phyloP scores from a whole-genome alignment of 208 protist species.

The Endotrypanum monterogeii region DNA sequence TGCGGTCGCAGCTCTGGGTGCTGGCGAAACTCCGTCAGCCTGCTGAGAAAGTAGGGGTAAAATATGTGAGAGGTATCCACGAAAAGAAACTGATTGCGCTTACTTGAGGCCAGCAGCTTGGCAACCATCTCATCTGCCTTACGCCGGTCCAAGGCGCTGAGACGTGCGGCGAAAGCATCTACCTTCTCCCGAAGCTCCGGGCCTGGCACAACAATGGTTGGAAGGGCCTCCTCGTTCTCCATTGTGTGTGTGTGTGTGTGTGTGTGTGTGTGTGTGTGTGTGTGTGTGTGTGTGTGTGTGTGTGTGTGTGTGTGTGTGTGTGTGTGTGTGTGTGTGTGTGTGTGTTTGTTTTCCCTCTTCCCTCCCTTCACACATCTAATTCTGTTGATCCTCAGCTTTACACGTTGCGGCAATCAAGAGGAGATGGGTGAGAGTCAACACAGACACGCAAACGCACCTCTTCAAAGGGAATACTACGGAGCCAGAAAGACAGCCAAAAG shows the following conservation, averaged over 20 bases:
- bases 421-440: background rate
- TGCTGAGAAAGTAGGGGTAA: constrained; percentile 88
- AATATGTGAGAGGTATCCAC: constrained; percentile 87
- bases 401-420: background rate
- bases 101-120: constrained; percentile 71
- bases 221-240: constrained; percentile 56
- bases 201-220: constrained; percentile 80
- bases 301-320: too few species aligned
- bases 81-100: constrained; percentile 82
- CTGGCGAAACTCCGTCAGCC: constrained; percentile 78
- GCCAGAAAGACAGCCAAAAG: background rate
- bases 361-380: background rate
- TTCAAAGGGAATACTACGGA: background rate
- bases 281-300: too few species aligned
- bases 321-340: too few species aligned
- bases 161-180: constrained; percentile 66
- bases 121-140: constrained; percentile 84
- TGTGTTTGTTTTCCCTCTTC: too few species aligned
- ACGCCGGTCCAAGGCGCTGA: constrained; percentile 69
- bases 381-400: background rate
- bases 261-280: too few species aligned
- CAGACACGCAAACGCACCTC: background rate
- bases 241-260: too few species aligned
- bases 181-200: constrained; percentile 83
- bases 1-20: constrained; percentile 69